Conservation (phyloP, 768 basidiomycete species). For the Boletellus sp. region DNA sequence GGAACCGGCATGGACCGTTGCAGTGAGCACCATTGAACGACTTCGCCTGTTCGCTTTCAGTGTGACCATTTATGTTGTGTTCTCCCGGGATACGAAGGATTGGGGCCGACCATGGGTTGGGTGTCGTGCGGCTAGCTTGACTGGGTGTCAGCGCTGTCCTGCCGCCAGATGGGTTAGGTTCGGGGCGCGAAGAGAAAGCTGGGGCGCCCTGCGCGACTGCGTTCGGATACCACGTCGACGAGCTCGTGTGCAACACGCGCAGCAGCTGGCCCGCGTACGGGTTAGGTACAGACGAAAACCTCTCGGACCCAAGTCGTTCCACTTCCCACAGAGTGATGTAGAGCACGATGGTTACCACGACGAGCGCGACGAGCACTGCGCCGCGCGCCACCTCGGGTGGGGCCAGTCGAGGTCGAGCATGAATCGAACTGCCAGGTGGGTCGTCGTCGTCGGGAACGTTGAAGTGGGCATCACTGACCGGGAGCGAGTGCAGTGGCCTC, state of each 20-base stretch:
- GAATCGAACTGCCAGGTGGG: neutral
- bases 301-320: conserved; percentile 8
- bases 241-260: neutral
- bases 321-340: conserved; percentile 20
- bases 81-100: conserved; percentile 35
- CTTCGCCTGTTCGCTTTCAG: neutral
- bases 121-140: neutral
- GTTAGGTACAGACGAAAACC: neutral
- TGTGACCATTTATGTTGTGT: neutral
- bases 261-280: neutral
- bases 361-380: conserved; percentile 14
- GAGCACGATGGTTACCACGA: conserved; percentile 21
- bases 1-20: conserved; percentile 38
- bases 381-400: conserved; percentile 10
- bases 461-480: neutral
- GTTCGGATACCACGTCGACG: neutral
- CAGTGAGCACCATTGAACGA: conserved; percentile 24
- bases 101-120: conserved; percentile 30
- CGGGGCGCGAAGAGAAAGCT: neutral
- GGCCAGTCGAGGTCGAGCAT: conserved; percentile 3
- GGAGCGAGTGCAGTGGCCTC: neutral
- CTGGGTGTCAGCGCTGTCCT: neutral
- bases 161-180: neutral
- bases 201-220: neutral
- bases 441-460: neutral